Percentiles rank a stretch among this genome's conserved stretches.
Evolutionary conservation across 2,329 filamentous ascomycete species (phyloP).

Genomic region (Calycina herbarum): DNA sequence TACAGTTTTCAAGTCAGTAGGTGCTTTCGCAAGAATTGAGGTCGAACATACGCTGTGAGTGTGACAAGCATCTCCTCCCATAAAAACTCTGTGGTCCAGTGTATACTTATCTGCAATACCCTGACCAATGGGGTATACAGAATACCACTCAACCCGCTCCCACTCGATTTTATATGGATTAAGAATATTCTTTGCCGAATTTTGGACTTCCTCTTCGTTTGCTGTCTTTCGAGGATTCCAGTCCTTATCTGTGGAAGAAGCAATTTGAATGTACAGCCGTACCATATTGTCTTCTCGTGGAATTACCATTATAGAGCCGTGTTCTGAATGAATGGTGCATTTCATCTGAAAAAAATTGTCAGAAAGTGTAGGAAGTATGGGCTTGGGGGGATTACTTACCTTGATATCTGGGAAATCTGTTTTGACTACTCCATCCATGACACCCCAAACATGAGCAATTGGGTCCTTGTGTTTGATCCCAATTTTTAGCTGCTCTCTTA

Average conservation of each 20-base stretch:
- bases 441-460: slow-evolving; percentile 71
- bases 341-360: slow-evolving; percentile 53
- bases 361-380: not conserved
- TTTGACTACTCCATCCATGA: slow-evolving; percentile 71
- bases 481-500: slow-evolving; percentile 66
- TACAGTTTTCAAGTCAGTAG: slow-evolving; percentile 55
- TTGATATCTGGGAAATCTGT: slow-evolving; percentile 79
- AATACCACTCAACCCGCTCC: slow-evolving; percentile 71
- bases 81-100: slow-evolving; percentile 67
- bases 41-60: slow-evolving; percentile 64
- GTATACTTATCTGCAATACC: slow-evolving; percentile 69
- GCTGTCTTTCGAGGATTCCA: slow-evolving; percentile 64
- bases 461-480: slow-evolving; percentile 70
- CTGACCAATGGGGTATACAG: slow-evolving; percentile 75
- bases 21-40: slow-evolving; percentile 40
- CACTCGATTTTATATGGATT: slow-evolving; percentile 67
- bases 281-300: slow-evolving; percentile 70
- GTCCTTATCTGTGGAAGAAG: slow-evolving; percentile 59
- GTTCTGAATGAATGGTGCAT: slow-evolving; percentile 72
- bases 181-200: slow-evolving; percentile 64
- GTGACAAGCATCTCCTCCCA: slow-evolving; percentile 77
- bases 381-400: slow-evolving; percentile 45
- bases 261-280: slow-evolving; percentile 68
- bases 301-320: slow-evolving; percentile 79
- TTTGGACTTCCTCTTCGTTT: slow-evolving; percentile 63